Base-by-base conservation (phyloP, 805 yeast species). In the Zygotorulaspora florentina region DNA sequence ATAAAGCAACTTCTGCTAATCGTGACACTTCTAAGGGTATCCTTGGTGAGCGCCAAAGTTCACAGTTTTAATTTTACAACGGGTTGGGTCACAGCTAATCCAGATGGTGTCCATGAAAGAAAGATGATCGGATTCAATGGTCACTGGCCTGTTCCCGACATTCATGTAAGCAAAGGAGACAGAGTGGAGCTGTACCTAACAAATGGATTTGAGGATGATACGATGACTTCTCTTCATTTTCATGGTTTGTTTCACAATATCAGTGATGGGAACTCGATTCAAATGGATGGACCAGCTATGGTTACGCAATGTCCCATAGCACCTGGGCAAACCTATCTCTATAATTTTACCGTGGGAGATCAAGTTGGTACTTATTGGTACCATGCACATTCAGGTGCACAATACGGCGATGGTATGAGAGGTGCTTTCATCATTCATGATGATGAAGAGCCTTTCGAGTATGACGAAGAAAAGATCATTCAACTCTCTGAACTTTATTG, bases 291-390 rank as follows among this genome's bases (percentile, higher is more conserved):
- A 10, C 89, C 93, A 2, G 82, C 80, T 58, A 76, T 77, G 75
- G 83, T 85, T 10, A 81, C 89, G 3, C 91, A 85, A 61, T 85
- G 91, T 68, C 91, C 91, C 28, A 81, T 85, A 49, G 75, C 79
- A 35, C 81, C 85, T 8, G 85, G 85, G 25, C 78, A 77, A 54
- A 77, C 87, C 2, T 75, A 73, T 59, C 62, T 81, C 37, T 85
- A 85, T 66, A 84, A 85, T 65, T 85, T 85, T 57, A 80, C 85
- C 2, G 83, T 83, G 8, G 72, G 65, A 7, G 74, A 78, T 51
- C 90, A 85, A 62, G 79, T 70, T 3, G 95, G 95, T 41, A 76
- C 87, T n/a, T 85, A 72, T 66, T 85, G 95, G 95, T 85, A 85
- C 64, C 95, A 85, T 62, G 80, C 88, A 4, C 95, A 85, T 57